phyloP scores from a whole-genome alignment of 2,329 filamentous ascomycete species.

The Botrytis sinoallii region DNA sequence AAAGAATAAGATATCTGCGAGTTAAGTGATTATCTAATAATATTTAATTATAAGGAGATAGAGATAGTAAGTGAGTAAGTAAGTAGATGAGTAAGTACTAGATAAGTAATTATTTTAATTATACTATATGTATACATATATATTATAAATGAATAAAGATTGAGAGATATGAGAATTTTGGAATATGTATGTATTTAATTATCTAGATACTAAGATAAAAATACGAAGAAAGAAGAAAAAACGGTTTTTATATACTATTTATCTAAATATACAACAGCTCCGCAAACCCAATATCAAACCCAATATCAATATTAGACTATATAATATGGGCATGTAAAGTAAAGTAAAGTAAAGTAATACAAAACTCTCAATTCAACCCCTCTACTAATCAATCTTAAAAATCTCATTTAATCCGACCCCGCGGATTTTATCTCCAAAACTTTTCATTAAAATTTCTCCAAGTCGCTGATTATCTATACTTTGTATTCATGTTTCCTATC shows the following conservation, averaged over 20 bases:
- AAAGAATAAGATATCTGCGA: no score
- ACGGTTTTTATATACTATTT: not conserved
- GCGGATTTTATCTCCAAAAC: not conserved
- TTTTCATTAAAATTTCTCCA: not conserved
- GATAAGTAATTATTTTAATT: no score
- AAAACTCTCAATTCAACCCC: not conserved
- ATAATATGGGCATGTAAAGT: not conserved
- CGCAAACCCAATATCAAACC: not conserved
- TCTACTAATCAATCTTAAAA: not conserved
- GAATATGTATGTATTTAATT: no score
- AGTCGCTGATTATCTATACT: not conserved
- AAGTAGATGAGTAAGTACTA: no score
- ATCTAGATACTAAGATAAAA: not conserved
- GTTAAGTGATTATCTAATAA: no score
- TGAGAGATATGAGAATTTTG: no score
- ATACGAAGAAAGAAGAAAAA: accelerated
- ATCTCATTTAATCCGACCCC: not conserved
- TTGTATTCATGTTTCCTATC: not conserved
- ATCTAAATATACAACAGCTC: not conserved
- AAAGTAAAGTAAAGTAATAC: not conserved
- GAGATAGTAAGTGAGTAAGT: no score
- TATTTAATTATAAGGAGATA: no score
- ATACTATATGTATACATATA: no score
- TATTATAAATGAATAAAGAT: no score
- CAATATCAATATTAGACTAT: not conserved